A percentile compares a stretch with the other conserved stretches of the same genome.
Conservation (phyloP, 129 eudicot genomes). For the Silybum marianum region DNA sequence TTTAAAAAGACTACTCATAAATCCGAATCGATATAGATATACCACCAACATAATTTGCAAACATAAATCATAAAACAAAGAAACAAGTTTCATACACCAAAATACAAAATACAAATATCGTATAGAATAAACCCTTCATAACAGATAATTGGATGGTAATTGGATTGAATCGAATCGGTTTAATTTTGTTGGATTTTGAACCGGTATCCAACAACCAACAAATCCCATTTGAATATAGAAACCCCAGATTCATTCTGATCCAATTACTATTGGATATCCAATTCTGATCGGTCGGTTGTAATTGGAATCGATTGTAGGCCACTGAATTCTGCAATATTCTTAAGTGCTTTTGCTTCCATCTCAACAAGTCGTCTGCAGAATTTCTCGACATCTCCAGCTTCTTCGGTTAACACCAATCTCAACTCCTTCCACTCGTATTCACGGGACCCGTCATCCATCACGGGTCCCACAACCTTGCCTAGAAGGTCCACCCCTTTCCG, state of each 20-base stretch:
- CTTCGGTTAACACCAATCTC: conserved; percentile 56
- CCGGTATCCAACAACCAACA: background rate
- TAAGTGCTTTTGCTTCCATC: conserved; percentile 74
- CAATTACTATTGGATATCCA: background rate
- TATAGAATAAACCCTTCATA: background rate
- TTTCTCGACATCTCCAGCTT: conserved; percentile 63
- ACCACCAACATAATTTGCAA: background rate
- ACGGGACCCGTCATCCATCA: conserved; percentile 53
- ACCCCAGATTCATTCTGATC: background rate
- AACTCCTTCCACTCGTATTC: conserved; percentile 74
- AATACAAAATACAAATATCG: background rate
- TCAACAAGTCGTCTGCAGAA: conserved; percentile 71
- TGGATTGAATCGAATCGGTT: background rate
- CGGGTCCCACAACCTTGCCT: conserved; percentile 65
- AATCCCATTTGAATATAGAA: background rate
- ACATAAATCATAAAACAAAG: background rate
- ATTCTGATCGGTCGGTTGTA: background rate
- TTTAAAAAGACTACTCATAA: background rate
- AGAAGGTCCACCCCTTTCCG: conserved; percentile 79
- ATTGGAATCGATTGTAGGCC: conserved; percentile 45
- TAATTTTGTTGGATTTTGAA: background rate
- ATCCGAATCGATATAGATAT: background rate
- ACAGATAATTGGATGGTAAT: background rate
- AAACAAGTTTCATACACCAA: background rate
- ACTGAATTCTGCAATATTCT: conserved; percentile 52